These are phyloP conservation scores for Clonostachys solani DNA, from an alignment of 2,329 filamentous ascomycete species.

Conservation along the genomic window DNA sequence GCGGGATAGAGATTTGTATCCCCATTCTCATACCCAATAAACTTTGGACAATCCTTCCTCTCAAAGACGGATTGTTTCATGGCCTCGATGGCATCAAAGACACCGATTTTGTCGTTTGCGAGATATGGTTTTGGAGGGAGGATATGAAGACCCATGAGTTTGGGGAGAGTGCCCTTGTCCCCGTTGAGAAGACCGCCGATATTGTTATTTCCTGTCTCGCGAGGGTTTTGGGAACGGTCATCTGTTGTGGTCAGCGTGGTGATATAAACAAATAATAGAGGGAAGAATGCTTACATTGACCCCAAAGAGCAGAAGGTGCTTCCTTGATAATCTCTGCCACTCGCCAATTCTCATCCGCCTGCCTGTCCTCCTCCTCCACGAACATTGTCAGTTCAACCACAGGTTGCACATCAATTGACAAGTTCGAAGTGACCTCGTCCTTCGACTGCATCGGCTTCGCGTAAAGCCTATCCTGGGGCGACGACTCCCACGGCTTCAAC, in stretches of 20 bases:
- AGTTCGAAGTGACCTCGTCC: no score
- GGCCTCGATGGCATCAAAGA: neutral
- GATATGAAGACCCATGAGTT: neutral
- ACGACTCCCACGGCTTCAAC: no score
- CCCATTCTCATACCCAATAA: no score
- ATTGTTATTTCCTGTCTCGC: neutral
- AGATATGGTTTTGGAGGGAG: neutral
- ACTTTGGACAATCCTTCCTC: no score
- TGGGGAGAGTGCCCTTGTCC: neutral
- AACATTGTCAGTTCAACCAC: neutral
- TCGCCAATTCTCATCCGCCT: neutral
- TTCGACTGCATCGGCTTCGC: no score
- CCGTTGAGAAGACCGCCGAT: neutral
- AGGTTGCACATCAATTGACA: no score
- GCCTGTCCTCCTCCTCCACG: neutral
- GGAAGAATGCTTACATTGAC: neutral
- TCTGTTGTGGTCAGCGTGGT: neutral
- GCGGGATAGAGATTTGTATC: no score
- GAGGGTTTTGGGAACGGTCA: neutral
- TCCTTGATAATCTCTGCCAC: neutral
- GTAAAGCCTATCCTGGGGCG: no score
- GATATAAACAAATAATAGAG: neutral
- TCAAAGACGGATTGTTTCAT: no score
- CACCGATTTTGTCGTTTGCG: neutral
- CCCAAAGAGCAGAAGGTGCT: neutral